Base-by-base conservation (phyloP, 768 basidiomycete genomes). In the Suillus cothurnatus region DNA sequence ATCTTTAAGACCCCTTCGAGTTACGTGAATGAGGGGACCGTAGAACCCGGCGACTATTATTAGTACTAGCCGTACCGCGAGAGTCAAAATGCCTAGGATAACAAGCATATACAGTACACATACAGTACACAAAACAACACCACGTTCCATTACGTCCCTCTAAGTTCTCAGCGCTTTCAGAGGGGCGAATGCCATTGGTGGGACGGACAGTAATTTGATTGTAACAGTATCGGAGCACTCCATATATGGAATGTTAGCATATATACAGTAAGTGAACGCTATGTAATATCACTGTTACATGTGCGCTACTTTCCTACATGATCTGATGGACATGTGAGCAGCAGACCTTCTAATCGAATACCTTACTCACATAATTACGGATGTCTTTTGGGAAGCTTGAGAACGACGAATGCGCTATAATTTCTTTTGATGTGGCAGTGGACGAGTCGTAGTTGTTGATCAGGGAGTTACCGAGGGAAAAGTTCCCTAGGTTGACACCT, bases 321-420 rank as follows among this genome's bases (percentile, higher is more conserved):
- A 67, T 65, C 70, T 75, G 64, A 64, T 26, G 12, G 39, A 61
- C 60, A 53, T 49, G 31, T 72, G 60, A 73, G 70, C 60, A 57
- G 50, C 31, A 34, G 17, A 6, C 53, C 31, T n/a, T n/a, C 53
- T 55, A 21, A n/a, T 12, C 21, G 49, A 61, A 39, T 8, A 45
- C 5, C 63, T 49, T 38, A 77, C 78, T 72, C 68, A 75, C 79
- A 71, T 76, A 81, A 62, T 73, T 73, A 62, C 73, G 75, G 5
- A 77, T 64, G 38, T 77, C 76, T 17, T 68, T 60, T 4, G 76
- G 67, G 62, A 72, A 77, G 66, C 74, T 77, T 28, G 73, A 63
- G 2, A 72, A 64, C 26, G 77, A 70, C 5, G 70, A 68, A 50
- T 71, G 58, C 8, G 61, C 26, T 41, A 57, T 19, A 31, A 28